A percentile compares a stretch with the other conserved stretches of the same genome.
phyloP scores from a whole-genome alignment of 495 filamentous ascomycete genomes.

The Hypomontagnella submonticulosa region DNA sequence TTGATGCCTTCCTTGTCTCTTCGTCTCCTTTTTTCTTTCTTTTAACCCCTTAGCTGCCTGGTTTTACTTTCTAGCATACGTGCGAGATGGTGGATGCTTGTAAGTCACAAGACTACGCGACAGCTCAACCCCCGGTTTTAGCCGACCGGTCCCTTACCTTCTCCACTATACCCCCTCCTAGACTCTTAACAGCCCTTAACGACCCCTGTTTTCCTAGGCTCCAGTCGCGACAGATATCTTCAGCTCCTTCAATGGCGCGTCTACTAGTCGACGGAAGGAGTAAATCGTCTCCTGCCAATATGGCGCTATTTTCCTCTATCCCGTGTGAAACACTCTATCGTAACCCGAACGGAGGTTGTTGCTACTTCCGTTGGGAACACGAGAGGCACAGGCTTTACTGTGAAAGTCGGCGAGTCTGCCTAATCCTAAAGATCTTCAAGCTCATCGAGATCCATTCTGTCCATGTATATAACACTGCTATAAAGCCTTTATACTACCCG shows the following conservation, averaged over 20 bases:
- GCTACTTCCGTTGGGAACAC: too few species aligned
- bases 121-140: too few species aligned
- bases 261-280: constrained; percentile 8
- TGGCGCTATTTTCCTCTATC: constrained; percentile 13
- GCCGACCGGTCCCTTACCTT: constrained; percentile 1
- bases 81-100: background rate
- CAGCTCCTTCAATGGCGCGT: constrained; percentile 22
- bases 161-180: constrained; percentile 8
- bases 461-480: background rate
- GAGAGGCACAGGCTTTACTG: background rate
- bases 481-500: constrained; percentile 25
- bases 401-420: constrained; percentile 30
- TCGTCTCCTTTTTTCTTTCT: too few species aligned
- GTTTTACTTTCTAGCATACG: background rate
- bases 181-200: constrained; percentile 7
- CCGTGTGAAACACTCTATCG: background rate
- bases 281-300: constrained; percentile 15
- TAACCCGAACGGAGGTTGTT: background rate
- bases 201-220: constrained; percentile 35
- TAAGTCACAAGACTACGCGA: constrained; percentile 43
- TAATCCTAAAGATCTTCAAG: constrained; percentile 15
- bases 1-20: too few species aligned
- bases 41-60: too few species aligned
- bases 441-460: constrained; percentile 13
- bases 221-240: constrained; percentile 34